phyloP scores from a whole-genome alignment of 2,329 filamentous ascomycete genomes.

The Dendryphion nanum region DNA sequence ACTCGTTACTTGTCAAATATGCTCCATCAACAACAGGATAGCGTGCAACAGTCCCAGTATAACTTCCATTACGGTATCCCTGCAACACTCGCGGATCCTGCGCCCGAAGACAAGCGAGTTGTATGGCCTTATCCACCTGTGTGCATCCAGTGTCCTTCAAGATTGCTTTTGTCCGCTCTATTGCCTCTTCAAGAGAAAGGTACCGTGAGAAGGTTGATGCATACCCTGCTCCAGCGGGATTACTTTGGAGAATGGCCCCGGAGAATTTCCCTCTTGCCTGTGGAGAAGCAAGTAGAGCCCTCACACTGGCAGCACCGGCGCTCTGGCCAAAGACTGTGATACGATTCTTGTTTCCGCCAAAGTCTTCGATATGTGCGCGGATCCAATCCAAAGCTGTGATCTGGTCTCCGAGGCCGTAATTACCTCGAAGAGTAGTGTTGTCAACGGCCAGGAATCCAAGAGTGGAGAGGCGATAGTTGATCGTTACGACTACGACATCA shows the following conservation, averaged over 20 bases:
- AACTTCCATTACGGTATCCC: constrained; percentile 3
- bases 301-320: constrained; percentile 40
- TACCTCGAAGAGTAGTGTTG: constrained; percentile 49
- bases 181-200: constrained; percentile 21
- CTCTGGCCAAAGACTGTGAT: constrained; percentile 41
- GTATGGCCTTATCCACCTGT: constrained; percentile 7
- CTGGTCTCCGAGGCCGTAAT: constrained; percentile 52
- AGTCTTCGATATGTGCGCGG: constrained; percentile 37
- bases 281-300: constrained; percentile 51
- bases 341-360: constrained; percentile 34
- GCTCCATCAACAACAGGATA: constrained; percentile 35
- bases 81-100: constrained; percentile 21
- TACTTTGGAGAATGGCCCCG: constrained; percentile 43
- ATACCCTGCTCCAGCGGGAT: constrained; percentile 19
- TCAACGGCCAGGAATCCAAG: constrained; percentile 36
- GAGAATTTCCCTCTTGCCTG: constrained; percentile 49
- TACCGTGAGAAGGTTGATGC: constrained; percentile 23
- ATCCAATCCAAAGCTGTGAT: constrained; percentile 53
- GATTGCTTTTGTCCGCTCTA: constrained; percentile 17
- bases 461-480: constrained; percentile 44
- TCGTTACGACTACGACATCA: constrained; percentile 45
- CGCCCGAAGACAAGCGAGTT: constrained; percentile 22
- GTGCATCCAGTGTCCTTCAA: constrained; percentile 25
- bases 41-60: constrained; percentile 10
- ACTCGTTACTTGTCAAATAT: constrained; percentile 23